phyloP scores from a whole-genome alignment of 257 asterid species.

The Coffea canephora region DNA sequence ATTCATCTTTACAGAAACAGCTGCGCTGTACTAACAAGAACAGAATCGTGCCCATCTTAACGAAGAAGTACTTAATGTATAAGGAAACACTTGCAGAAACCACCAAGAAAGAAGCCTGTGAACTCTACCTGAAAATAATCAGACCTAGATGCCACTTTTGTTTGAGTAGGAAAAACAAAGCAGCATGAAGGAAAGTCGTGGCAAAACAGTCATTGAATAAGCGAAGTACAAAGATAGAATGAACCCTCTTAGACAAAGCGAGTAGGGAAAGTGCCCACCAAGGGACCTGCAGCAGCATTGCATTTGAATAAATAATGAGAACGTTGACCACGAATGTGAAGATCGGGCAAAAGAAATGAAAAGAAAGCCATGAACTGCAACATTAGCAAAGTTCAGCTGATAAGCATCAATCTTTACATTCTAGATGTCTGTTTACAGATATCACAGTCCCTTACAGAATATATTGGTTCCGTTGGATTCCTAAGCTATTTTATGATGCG shows the following conservation, averaged over 20 bases:
- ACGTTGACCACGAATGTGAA: not conserved
- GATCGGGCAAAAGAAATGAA: not conserved
- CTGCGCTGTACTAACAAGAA: constrained; percentile 46
- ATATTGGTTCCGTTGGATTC: not conserved
- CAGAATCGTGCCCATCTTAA: constrained; percentile 24
- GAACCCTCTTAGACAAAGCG: constrained; percentile 79
- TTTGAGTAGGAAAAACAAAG: constrained; percentile 64
- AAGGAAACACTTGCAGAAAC: not conserved
- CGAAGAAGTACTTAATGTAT: not conserved
- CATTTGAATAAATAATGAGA: not conserved
- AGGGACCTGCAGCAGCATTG: constrained; percentile 66
- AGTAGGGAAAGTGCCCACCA: constrained; percentile 96
- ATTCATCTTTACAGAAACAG: constrained; percentile 78
- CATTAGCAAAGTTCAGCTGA: not conserved
- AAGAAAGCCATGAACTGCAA: not conserved
- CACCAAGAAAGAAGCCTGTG: not conserved
- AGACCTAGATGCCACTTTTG: constrained; percentile 96
- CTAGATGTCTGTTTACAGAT: not conserved
- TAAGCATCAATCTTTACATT: not conserved
- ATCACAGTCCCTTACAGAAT: not conserved
- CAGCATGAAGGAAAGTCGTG: constrained; percentile 75
- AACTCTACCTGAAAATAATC: constrained; percentile 78
- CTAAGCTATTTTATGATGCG: not conserved
- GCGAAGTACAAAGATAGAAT: constrained; percentile 93
- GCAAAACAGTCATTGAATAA: constrained; percentile 97